phyloP scores from a whole-genome alignment of 306 rosid species.

The Datisca glomerata region DNA sequence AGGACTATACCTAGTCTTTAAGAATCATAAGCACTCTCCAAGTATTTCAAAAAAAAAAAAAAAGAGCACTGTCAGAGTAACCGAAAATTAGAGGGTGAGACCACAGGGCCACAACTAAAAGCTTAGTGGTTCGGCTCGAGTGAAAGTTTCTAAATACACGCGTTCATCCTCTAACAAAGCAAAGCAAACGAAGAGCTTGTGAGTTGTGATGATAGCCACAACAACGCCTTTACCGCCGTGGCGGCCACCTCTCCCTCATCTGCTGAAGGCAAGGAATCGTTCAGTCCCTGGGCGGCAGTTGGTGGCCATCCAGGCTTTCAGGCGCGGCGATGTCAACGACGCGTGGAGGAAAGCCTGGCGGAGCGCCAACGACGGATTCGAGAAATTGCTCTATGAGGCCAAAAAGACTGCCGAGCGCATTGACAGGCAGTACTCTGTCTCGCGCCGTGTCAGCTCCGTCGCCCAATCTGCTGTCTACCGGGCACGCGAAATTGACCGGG shows the following conservation, averaged over 20 bases:
- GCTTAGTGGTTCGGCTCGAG: no score
- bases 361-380: slow-evolving; percentile 73
- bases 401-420: slow-evolving; percentile 74
- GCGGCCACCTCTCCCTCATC: slow-evolving; percentile 21
- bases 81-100: no score
- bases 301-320: slow-evolving; percentile 34
- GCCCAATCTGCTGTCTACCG: slow-evolving; percentile 43
- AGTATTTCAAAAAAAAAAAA: no score
- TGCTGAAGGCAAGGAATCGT: slow-evolving; percentile 6
- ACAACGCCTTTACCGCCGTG: slow-evolving; percentile 26
- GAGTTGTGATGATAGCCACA: slow-evolving; percentile 27
- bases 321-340: slow-evolving; percentile 51
- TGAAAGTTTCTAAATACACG: no score
- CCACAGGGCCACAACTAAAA: no score
- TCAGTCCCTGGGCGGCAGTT: not conserved
- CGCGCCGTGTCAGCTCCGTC: slow-evolving; percentile 31
- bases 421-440: slow-evolving; percentile 61
- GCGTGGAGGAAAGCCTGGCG: slow-evolving; percentile 76
- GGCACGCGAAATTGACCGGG: slow-evolving; percentile 78
- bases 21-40: no score
- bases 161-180: no score
- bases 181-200: no score
- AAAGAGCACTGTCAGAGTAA: no score
- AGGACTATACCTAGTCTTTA: no score
- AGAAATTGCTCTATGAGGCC: slow-evolving; percentile 63